Percentiles rank a stretch among this genome's conserved stretches.
phyloP scores from a whole-genome alignment of 1,284 basidiomycete genomes.

The Afroboletus lepidellus region DNA sequence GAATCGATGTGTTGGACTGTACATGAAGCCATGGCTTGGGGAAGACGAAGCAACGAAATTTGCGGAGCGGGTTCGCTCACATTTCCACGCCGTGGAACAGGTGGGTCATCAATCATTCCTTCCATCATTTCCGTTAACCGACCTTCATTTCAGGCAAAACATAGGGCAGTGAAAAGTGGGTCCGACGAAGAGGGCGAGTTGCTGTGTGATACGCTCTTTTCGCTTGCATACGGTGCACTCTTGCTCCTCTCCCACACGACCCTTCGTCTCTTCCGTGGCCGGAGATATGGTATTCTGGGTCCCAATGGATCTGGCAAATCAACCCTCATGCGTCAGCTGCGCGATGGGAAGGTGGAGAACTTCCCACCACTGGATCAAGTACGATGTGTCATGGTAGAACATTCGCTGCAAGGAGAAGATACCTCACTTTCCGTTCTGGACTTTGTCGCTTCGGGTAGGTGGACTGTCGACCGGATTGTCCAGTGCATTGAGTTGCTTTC shows the following conservation, averaged over 20 bases:
- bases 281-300: conserved; percentile 93
- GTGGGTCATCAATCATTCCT: conserved; percentile 33
- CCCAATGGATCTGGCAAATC: conserved; percentile 97
- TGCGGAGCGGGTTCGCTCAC: conserved; percentile 63
- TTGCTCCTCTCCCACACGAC: conserved; percentile 94
- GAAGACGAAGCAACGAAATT: conserved; percentile 48
- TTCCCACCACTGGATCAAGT: conserved; percentile 90
- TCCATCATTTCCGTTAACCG: conserved; percentile 6
- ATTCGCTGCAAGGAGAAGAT: conserved; percentile 93
- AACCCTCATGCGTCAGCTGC: conserved; percentile 93
- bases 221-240: conserved; percentile 94
- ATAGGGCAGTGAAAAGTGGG: conserved; percentile 40
- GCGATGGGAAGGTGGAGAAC: conserved; percentile 94
- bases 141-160: conserved; percentile 47
- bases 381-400: conserved; percentile 93
- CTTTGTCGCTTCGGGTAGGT: conserved; percentile 80
- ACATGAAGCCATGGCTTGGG: conserved; percentile 69
- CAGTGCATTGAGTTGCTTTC: conserved; percentile 7
- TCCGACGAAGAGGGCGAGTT: conserved; percentile 80
- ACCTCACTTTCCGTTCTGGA: conserved; percentile 79
- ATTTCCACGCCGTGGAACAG: conserved; percentile 78
- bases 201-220: conserved; percentile 92
- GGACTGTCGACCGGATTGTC: conserved; percentile 6
- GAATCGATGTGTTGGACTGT: conserved; percentile 72
- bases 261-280: conserved; percentile 87